A percentile compares a stretch with the other conserved stretches of the same genome.
These are phyloP conservation scores for Ganoderma leucocontextum DNA, from an alignment of 1,284 basidiomycete genomes.

Conservation along the genomic window DNA sequence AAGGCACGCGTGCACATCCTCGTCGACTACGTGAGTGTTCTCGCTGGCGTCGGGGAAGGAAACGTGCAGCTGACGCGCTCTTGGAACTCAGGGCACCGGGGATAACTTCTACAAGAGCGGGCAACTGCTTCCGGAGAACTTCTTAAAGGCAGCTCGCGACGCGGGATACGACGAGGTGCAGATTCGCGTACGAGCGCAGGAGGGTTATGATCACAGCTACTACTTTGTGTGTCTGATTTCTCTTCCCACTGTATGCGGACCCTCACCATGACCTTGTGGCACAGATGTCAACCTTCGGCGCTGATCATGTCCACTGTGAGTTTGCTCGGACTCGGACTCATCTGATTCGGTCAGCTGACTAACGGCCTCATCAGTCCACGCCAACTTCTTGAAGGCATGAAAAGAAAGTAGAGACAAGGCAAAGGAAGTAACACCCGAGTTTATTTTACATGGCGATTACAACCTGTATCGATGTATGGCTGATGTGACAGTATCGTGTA, in stretches of 20 bases:
- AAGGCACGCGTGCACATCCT: slow-evolving; percentile 81
- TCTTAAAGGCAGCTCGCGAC: slow-evolving; percentile 79
- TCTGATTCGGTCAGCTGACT: slow-evolving; percentile 6
- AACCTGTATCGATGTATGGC: slow-evolving; percentile 27
- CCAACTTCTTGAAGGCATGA: slow-evolving; percentile 78
- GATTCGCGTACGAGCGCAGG: slow-evolving; percentile 83
- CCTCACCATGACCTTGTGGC: not conserved
- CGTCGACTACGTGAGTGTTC: slow-evolving; percentile 77
- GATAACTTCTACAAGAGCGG: slow-evolving; percentile 90
- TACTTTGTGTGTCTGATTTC: slow-evolving; percentile 70
- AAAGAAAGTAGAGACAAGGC: not conserved
- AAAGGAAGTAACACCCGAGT: slow-evolving; percentile 24
- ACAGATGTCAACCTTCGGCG: slow-evolving; percentile 74
- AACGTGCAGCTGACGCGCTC: slow-evolving; percentile 10
- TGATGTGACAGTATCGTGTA: slow-evolving; percentile 16
- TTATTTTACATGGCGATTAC: slow-evolving; percentile 23
- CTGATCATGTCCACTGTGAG: slow-evolving; percentile 54
- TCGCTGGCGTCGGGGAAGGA: not conserved
- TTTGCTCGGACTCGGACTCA: slow-evolving; percentile 5
- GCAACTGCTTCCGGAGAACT: slow-evolving; percentile 91
- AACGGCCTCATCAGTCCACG: slow-evolving; percentile 63
- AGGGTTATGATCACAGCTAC: slow-evolving; percentile 94
- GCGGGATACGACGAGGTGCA: slow-evolving; percentile 79
- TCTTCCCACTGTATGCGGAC: not conserved
- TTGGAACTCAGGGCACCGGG: slow-evolving; percentile 69